Evolutionary conservation across 164 flowering plant genomes (phyloP), one percentile per base, ranked within the genome.

Genomic region (Protea cynaroides): DNA sequence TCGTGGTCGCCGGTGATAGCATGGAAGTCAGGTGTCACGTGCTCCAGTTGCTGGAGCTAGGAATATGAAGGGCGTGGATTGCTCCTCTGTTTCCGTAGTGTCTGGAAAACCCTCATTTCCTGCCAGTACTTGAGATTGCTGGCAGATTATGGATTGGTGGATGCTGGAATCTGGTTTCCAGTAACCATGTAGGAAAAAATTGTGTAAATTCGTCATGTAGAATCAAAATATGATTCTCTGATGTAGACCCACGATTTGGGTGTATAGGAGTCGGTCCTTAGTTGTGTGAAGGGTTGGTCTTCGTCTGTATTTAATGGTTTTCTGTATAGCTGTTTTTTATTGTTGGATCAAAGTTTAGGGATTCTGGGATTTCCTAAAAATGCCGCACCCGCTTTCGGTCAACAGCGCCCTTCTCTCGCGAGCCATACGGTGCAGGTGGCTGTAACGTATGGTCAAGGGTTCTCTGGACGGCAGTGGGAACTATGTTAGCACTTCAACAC

Each of bases 1-100:
- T 83, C 81, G 74, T 81, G 81, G 80, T 86, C 86, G 77, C 86
- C 82, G 74, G 88, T 80, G 83, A 65, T 68, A 69, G 68, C 71
- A 66, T 59, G 54, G 5, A 80, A 68, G 69, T 81, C 80, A 70
- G 74, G 68, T 61, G 83, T 82, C 72, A 71, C 79, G 82, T 81
- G 80, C 86, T 83, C 83, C 76, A 34, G 65, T 68, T 64, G 67
- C 71, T 23, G 76, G 81, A 76, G 78, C 74, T 59, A 76, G 78
- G 72, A 72, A 65, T 56, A 59, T 61, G 80, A 81, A 76, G 74
- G 82, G 59, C 68, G 64, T 67, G 43, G 79, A 66, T 64, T 50
- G 78, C 74, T 79, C 82, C 79, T 82, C 79, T 69, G 72, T 72
- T 61, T 67, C 50, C 70, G n/a, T 75, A 61, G 70, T 77, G 84